These are phyloP conservation scores for Plectosphaerella sp. DNA, from an alignment of 2,329 filamentous ascomycete genomes.

Conservation along the genomic window DNA sequence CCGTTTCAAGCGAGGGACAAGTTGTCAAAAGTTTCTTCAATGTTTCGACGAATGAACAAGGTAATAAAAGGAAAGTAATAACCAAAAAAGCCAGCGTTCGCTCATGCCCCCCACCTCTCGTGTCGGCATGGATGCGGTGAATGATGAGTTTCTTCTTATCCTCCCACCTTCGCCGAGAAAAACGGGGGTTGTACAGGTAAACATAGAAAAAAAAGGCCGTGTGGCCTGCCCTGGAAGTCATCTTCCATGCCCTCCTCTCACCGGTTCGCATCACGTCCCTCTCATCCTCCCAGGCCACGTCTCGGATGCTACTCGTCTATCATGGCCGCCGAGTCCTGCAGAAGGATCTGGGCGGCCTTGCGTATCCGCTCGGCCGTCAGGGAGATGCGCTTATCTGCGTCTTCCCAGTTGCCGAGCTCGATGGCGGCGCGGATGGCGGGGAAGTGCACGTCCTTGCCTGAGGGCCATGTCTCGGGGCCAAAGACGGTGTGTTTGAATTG, in stretches of 20 bases:
- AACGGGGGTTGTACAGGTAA: no score
- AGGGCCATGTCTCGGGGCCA: slow-evolving; percentile 75
- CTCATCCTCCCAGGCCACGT: background rate
- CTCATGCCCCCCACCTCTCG: background rate
- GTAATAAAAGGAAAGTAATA: background rate
- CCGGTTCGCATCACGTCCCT: background rate
- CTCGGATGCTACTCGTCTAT: background rate
- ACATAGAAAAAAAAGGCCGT: no score
- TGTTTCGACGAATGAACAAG: no score
- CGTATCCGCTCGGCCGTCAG: slow-evolving; percentile 67
- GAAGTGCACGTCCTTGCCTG: slow-evolving; percentile 44
- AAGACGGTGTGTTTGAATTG: slow-evolving; percentile 95
- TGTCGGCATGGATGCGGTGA: no score
- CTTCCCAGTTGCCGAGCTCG: slow-evolving; percentile 63
- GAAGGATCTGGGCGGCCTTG: slow-evolving; percentile 44
- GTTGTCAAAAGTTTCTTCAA: no score
- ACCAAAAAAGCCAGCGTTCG: background rate
- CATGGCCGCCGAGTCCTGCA: slow-evolving; percentile 6
- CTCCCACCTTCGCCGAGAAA: no score
- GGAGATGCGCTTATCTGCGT: slow-evolving; percentile 63
- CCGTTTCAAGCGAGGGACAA: no score
- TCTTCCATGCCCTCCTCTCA: background rate
- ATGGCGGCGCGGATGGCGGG: slow-evolving; percentile 83
- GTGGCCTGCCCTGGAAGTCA: no score
- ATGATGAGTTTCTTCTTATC: no score